Percentiles rank a stretch among this genome's conserved stretches.
These are phyloP conservation scores for Sporothrix mexicana DNA, from an alignment of 2,329 filamentous ascomycete species.

Conservation along the genomic window DNA sequence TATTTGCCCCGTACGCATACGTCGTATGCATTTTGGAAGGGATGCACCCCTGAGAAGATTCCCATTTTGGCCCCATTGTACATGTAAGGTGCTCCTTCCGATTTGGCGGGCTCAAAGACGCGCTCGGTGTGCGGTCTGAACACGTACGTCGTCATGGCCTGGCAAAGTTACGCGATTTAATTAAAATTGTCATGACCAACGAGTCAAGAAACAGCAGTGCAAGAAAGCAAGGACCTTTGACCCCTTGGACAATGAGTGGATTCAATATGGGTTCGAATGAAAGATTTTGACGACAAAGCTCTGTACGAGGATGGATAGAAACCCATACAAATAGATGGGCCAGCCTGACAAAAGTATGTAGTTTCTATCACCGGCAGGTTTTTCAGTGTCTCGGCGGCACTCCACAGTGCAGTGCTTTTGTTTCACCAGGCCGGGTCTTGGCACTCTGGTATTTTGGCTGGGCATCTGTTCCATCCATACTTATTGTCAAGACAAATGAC, in stretches of 20 bases:
- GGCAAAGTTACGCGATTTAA: slow-evolving; percentile 5
- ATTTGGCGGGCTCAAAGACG: background rate
- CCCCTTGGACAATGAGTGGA: background rate
- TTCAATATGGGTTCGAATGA: background rate
- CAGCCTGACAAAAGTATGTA: background rate
- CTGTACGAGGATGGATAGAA: background rate
- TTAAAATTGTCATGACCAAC: background rate
- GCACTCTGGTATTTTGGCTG: background rate
- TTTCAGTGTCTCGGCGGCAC: slow-evolving; percentile 6
- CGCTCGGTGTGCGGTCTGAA: slow-evolving; percentile 5
- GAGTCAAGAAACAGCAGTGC: background rate
- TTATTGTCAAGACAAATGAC: background rate
- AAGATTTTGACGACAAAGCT: background rate
- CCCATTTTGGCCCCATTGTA: background rate
- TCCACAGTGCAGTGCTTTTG: background rate
- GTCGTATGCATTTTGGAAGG: background rate
- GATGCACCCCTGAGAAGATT: background rate
- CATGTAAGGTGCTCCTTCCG: background rate
- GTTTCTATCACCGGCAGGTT: background rate
- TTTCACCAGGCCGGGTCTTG: slow-evolving; percentile 11
- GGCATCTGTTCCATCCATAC: background rate
- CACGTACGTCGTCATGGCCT: background rate
- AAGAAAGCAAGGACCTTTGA: background rate
- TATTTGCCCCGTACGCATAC: background rate
- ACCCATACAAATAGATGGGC: background rate